phyloP scores from a whole-genome alignment of 2,329 filamentous ascomycete genomes.

The Paracoccidioides brasiliensis region DNA sequence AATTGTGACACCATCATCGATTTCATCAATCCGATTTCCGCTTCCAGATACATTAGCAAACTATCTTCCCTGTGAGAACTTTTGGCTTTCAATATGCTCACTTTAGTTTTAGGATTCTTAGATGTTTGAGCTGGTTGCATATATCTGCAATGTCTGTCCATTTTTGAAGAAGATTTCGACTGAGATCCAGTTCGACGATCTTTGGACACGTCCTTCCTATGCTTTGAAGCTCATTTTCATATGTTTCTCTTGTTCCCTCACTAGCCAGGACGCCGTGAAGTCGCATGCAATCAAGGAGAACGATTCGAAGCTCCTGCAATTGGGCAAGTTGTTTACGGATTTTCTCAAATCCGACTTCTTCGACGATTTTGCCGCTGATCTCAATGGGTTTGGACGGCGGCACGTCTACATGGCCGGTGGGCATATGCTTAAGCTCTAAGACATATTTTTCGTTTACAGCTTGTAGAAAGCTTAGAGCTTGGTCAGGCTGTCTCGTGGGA shows the following conservation, averaged over 20 bases:
- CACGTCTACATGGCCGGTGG: not conserved
- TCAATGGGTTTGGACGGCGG: slow-evolving; percentile 42
- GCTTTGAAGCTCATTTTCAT: slow-evolving; percentile 26
- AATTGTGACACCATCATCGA: slow-evolving; percentile 33
- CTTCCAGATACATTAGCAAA: slow-evolving; percentile 31
- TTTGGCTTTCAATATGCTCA: slow-evolving; percentile 30
- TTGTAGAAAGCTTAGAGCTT: slow-evolving; percentile 58
- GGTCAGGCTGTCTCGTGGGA: slow-evolving; percentile 57
- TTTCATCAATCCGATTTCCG: slow-evolving; percentile 53
- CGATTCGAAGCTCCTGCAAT: slow-evolving; percentile 62
- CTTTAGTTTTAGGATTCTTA: slow-evolving; percentile 60
- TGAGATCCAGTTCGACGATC: slow-evolving; percentile 65
- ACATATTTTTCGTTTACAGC: slow-evolving; percentile 79
- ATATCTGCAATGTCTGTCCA: slow-evolving; percentile 57
- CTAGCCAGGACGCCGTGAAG: slow-evolving; percentile 35
- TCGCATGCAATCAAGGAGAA: slow-evolving; percentile 66
- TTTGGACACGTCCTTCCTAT: slow-evolving; percentile 46
- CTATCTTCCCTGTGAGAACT: not conserved
- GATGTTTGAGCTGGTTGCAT: slow-evolving; percentile 52
- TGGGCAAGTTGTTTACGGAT: slow-evolving; percentile 65
- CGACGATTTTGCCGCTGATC: slow-evolving; percentile 69
- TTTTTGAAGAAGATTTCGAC: slow-evolving; percentile 63
- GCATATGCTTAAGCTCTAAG: slow-evolving; percentile 33
- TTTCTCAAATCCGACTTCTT: slow-evolving; percentile 94
- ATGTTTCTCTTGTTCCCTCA: slow-evolving; percentile 10